phyloP scores from a whole-genome alignment of 129 eudicot genomes.

The Mikania micrantha region DNA sequence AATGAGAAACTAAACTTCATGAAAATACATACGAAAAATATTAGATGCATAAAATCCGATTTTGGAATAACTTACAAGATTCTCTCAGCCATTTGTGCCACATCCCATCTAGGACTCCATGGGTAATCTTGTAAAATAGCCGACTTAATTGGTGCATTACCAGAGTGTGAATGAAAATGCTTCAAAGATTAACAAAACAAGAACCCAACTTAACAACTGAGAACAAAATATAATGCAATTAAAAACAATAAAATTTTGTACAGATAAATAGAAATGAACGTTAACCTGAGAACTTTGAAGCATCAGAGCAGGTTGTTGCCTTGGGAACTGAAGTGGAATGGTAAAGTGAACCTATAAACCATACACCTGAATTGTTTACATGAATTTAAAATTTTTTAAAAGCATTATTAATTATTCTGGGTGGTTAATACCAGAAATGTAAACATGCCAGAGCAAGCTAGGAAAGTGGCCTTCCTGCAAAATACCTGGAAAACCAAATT shows the following conservation, averaged over 20 bases:
- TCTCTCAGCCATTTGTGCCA: conserved; percentile 69
- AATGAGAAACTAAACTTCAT: background rate
- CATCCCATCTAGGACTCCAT: conserved; percentile 99
- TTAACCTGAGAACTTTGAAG: conserved; percentile 93
- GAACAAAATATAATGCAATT: background rate
- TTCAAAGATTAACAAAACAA: conserved; percentile 18
- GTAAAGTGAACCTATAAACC: conserved; percentile 61
- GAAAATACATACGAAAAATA: conserved; percentile 4
- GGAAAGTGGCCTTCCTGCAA: conserved; percentile 86
- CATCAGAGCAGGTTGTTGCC: conserved; percentile 60
- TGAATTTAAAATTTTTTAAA: background rate
- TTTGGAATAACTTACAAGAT: conserved; percentile 53
- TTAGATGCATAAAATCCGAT: background rate
- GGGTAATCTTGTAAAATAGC: conserved; percentile 58
- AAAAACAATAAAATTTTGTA: background rate
- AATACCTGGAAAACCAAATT: conserved; percentile 52
- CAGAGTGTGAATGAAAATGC: conserved; percentile 61
- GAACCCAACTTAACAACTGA: background rate
- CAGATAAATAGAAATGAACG: background rate
- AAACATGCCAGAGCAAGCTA: conserved; percentile 77
- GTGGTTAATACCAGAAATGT: conserved; percentile 60
- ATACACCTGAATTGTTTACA: background rate
- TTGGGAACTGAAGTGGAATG: conserved; percentile 84
- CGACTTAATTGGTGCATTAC: conserved; percentile 64
- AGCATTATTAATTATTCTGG: background rate